Base-by-base conservation (phyloP, 164 flowering plant species). In the Piper betle region DNA sequence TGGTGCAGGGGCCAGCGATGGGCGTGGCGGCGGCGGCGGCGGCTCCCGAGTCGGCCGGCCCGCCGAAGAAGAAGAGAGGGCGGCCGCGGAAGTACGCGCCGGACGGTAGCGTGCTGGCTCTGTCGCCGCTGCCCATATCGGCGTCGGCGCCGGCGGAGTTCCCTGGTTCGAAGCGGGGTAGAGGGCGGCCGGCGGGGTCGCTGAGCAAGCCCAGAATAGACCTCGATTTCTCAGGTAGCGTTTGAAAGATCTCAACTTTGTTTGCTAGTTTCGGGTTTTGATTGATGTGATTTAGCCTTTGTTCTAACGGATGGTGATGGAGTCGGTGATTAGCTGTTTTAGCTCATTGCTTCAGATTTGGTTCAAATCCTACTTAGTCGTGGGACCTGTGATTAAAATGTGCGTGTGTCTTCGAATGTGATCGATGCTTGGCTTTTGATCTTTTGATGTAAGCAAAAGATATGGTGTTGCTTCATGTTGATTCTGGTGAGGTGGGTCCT, bases 61-160 rank as follows among this genome's bases (percentile, higher is more conserved):
- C 40, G 60, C 79, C 41, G 68, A 94, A 85, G 87, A 94, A 88
- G 83, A 94, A 87, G 76, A 84, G 97, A 71, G 98, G 98, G 17
- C 78, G 98, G 64, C 98, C 98, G 3, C 84, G 97, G 67, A 92
- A 89, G 77, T 89, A 87, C 58, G 91, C 77, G 3, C 81, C 85
- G 0, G 96, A 83, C 53, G 90, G 96, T 18, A 52, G 69, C 0
- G 67, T 69, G 4, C 39, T 65, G 71, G 82, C 96, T 41, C 74
- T 92, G 69, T 92, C 96, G 6, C 97, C 98, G 25, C 78, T 84
- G 77, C 97, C 99, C 17, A 88, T 88, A 57, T 84, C 89, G 0
- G 68, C 92, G 8, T 73, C 86, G 2, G 83, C 80, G 40, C 86
- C 87, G 40, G 77, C 50, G 50, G 46, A 6, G 46, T 85, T 92